A percentile compares a stretch with the other conserved stretches of the same genome.
Evolutionary conservation across 2,329 filamentous ascomycete genomes (phyloP).

Genomic region (Periconia digitata): DNA sequence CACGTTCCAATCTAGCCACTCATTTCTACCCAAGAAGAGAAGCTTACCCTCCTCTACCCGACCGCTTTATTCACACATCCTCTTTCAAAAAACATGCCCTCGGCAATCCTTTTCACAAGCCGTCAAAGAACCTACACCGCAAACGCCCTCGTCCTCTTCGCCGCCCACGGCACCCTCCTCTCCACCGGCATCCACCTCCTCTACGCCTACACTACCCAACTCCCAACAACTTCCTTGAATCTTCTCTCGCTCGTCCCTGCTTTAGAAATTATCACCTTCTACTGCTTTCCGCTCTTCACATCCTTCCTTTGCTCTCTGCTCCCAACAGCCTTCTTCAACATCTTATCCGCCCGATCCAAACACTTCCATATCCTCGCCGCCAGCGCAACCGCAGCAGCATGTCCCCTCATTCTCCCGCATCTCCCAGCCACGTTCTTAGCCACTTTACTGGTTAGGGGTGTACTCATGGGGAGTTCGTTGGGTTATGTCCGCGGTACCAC

Average conservation of each 20-base stretch:
- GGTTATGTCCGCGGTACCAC: slow-evolving; percentile 17
- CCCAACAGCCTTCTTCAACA: no score
- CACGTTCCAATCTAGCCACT: neutral
- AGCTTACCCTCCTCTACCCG: neutral
- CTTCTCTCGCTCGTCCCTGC: slow-evolving; percentile 9
- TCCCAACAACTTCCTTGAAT: slow-evolving; percentile 2
- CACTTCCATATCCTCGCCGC: no score
- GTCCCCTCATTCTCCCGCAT: no score
- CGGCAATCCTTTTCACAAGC: neutral
- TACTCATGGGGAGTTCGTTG: slow-evolving; percentile 14
- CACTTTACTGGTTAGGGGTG: no score
- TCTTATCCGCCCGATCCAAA: no score
- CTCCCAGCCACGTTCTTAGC: no score
- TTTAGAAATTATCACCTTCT: no score
- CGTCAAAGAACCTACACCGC: slow-evolving; percentile 15
- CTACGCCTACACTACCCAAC: slow-evolving; percentile 20
- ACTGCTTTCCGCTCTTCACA: slow-evolving; percentile 1
- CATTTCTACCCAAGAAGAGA: neutral
- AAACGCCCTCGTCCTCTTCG: slow-evolving; percentile 28
- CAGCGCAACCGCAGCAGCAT: no score
- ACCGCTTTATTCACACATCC: neutral
- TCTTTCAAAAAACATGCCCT: neutral
- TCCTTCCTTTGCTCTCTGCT: no score
- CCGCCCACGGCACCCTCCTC: slow-evolving; percentile 25
- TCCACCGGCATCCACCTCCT: slow-evolving; percentile 25